A percentile compares a stretch with the other conserved stretches of the same genome.
Conservation (phyloP, 2,329 filamentous ascomycete species). For the Aphanoascus verrucosus region DNA sequence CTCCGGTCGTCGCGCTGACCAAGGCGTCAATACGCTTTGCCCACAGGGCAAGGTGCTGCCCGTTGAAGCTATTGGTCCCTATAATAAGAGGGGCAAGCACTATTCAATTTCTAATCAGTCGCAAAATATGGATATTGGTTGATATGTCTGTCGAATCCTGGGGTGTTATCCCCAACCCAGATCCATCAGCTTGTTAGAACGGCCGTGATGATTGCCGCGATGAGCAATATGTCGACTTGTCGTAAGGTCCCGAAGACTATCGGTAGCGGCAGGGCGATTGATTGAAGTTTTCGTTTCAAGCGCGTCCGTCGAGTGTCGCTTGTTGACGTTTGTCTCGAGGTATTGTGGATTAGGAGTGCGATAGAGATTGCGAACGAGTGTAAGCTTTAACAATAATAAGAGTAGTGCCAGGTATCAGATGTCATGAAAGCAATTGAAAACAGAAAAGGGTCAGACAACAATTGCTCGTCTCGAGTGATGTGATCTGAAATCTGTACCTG, state of each 20-base stretch:
- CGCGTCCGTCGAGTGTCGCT: too few relatives aligned
- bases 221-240: background rate
- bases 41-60: constrained; percentile 1
- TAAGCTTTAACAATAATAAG: background rate
- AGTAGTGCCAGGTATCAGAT: background rate
- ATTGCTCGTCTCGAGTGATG: background rate
- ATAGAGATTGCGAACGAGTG: background rate
- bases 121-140: background rate
- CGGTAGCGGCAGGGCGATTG: too few relatives aligned
- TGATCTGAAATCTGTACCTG: background rate
- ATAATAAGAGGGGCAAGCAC: background rate
- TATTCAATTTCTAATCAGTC: background rate
- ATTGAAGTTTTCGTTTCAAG: too few relatives aligned
- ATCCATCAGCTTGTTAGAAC: background rate
- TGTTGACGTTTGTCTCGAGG: background rate
- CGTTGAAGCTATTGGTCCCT: background rate
- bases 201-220: background rate
- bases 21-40: background rate
- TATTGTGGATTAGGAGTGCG: background rate
- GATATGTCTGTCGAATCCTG: background rate
- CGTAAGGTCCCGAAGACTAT: too few relatives aligned
- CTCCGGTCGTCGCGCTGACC: background rate
- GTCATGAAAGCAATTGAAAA: background rate
- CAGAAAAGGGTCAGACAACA: background rate
- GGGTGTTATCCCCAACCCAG: background rate